Base-by-base conservation (phyloP, 768 basidiomycete genomes). In the Scleroderma citrinum region DNA sequence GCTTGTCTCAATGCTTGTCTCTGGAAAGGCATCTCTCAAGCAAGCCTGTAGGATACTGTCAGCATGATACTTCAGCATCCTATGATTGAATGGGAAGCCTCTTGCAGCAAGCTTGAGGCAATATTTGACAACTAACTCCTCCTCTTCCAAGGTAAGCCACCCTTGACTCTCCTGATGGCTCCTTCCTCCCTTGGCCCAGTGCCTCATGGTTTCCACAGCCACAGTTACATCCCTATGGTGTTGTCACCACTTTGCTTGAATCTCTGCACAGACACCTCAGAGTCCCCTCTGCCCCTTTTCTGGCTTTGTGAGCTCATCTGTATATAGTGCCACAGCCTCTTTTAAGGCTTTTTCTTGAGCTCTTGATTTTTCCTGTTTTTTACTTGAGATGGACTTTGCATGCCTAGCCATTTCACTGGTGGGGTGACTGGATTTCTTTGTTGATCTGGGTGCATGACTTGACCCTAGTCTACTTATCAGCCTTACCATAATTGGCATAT, bases 61-160 rank as follows among this genome's bases (percentile, higher is more conserved):
- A 19, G 59, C 62, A 56, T 58, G 50, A 13, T 57, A 51, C 42
- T 59, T 55, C 14, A 68, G 49, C 3, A 45, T 41, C 11, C 34
- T 26, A 31, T 63, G 65, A 30, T 20, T 63, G 19, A 64, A 58
- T 3, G 68, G 64, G 44, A 69, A 67, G 16, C 63, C 65, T 19
- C 55, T 50, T 16, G 53, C 46, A 30, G 63, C 63, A n/a, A 59
- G 34, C 17, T 54, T 55, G 12, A 56, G 11, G 12, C 52, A 53
- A 35, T 59, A 60, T n/a, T 44, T 24, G 16, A 65, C 53, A 13
- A 65, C 47, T 2, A 17, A 47, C 23, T 60, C 44, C 11, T 35
- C 54, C 44, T 67, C 61, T 20, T 54, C 54, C 8, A 24, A 36
- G 7, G 43, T 49, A n/a, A 59, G 11, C 56, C 45, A 37, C n/a